Percentiles rank a stretch among this genome's conserved stretches.
These are phyloP conservation scores for Candida gigantensis DNA, from an alignment of 1,139 yeast genomes.

Conservation along the genomic window DNA sequence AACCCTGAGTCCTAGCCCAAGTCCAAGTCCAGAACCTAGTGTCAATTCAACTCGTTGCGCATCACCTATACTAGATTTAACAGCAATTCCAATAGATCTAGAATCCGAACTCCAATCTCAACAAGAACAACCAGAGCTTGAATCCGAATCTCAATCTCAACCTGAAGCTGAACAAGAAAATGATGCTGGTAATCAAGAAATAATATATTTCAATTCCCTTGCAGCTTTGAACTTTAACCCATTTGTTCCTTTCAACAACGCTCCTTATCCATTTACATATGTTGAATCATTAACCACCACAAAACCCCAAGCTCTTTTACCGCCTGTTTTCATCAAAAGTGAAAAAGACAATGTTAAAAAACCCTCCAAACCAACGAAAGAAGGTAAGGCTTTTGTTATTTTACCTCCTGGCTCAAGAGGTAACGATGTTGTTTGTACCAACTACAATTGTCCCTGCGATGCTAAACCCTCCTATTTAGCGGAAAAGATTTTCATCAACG, in stretches of 20 bases:
- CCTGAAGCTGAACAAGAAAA: background rate
- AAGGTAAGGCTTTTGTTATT: conserved; percentile 1
- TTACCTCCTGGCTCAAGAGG: background rate
- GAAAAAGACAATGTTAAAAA: background rate
- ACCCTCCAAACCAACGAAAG: background rate
- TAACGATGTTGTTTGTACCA: background rate
- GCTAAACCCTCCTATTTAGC: conserved; percentile 1
- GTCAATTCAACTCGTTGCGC: no score
- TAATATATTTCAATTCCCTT: conserved; percentile 3
- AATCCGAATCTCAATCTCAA: background rate
- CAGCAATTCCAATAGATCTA: background rate
- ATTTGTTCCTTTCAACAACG: conserved; percentile 6
- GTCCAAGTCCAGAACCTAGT: background rate
- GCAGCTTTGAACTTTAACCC: conserved; percentile 7
- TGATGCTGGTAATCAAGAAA: no score
- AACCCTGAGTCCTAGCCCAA: background rate
- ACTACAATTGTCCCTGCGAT: conserved; percentile 1
- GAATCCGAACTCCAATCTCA: no score
- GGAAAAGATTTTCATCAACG: background rate
- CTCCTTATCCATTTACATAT: conserved; percentile 8
- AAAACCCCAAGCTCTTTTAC: background rate
- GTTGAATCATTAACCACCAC: conserved; percentile 1
- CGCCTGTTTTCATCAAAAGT: conserved; percentile 5
- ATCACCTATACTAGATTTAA: background rate
- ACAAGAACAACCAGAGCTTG: no score